phyloP scores from a whole-genome alignment of 2,329 filamentous ascomycete species.

The Acrocalymma vagum region DNA sequence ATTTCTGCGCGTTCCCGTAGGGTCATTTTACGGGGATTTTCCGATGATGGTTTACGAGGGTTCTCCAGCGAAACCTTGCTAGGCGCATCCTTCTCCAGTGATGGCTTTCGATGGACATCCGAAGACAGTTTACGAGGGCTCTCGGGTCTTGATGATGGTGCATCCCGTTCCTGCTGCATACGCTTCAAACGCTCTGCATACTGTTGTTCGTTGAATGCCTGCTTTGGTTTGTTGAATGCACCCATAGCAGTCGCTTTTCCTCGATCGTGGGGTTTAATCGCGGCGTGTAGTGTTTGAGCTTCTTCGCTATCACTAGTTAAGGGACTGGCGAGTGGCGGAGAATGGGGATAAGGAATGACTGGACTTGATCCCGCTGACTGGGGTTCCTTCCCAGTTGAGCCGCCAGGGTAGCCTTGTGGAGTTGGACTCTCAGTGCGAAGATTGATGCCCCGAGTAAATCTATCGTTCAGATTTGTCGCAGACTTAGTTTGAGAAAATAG shows the following conservation, averaged over 20 bases:
- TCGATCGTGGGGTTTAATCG: conserved; percentile 77
- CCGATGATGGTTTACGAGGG: conserved; percentile 25
- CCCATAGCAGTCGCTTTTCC: conserved; percentile 83
- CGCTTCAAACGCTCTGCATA: conserved; percentile 84
- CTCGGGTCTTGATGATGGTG: conserved; percentile 52
- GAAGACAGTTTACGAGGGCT: conserved; percentile 20
- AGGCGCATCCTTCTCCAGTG: too few species aligned
- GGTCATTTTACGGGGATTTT: conserved; percentile 28
- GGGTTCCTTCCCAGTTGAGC: conserved; percentile 40
- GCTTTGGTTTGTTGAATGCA: conserved; percentile 75
- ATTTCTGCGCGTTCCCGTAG: conserved; percentile 46
- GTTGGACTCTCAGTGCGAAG: conserved; percentile 58
- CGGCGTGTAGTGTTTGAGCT: conserved; percentile 64
- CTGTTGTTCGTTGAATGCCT: conserved; percentile 84
- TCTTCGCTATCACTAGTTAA: conserved; percentile 78
- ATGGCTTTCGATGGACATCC: conserved; percentile 18
- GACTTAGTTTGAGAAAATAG: conserved; percentile 53
- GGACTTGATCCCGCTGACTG: conserved; percentile 51
- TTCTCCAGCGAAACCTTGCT: conserved; percentile 20
- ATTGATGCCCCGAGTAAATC: conserved; percentile 50
- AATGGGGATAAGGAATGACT: conserved; percentile 47
- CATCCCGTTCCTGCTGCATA: conserved; percentile 78
- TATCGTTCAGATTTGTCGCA: conserved; percentile 57
- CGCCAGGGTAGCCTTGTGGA: conserved; percentile 46
- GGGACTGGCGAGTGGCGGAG: conserved; percentile 69